Conservation (phyloP, 2,329 filamentous ascomycete species). For the Thielaviopsis euricoi region DNA sequence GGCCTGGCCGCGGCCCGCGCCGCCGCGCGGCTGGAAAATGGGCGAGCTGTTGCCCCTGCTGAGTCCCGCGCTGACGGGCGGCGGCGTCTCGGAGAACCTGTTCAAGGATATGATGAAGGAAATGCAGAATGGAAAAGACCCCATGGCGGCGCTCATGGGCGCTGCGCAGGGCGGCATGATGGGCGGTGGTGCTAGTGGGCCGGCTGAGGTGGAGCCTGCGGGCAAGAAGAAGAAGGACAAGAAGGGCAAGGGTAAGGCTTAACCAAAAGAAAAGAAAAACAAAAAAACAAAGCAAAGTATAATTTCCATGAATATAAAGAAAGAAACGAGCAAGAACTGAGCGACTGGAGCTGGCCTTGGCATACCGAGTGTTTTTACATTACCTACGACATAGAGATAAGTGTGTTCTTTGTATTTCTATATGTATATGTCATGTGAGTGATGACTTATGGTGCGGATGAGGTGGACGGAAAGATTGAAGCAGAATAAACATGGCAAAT, state of each 20-base stretch:
- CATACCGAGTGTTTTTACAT: not conserved
- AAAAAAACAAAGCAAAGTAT: no score
- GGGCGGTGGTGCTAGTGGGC: constrained; percentile 15
- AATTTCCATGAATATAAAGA: not conserved
- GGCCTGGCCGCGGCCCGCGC: constrained; percentile 53
- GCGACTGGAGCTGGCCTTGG: not conserved
- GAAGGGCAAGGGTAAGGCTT: constrained; percentile 29
- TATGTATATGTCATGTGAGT: not conserved
- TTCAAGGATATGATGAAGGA: constrained; percentile 95
- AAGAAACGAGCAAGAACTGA: not conserved
- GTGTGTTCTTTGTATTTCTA: not conserved
- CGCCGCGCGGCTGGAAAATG: constrained; percentile 86
- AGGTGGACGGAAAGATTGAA: no score
- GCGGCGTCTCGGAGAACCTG: constrained; percentile 85
- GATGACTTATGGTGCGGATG: no score
- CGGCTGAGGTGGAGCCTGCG: constrained; percentile 15
- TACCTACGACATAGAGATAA: no score
- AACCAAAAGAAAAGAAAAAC: no score
- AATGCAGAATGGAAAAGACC: constrained; percentile 45
- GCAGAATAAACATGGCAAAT: not conserved
- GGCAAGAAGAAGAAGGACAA: constrained; percentile 33
- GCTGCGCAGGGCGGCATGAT: constrained; percentile 18
- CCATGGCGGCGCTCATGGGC: constrained; percentile 28
- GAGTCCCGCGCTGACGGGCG: constrained; percentile 77
- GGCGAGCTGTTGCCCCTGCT: constrained; percentile 69